Evolutionary conservation across 176 grass and related monocot species (phyloP).

Genomic region (Hsuehochloa calcarea): DNA sequence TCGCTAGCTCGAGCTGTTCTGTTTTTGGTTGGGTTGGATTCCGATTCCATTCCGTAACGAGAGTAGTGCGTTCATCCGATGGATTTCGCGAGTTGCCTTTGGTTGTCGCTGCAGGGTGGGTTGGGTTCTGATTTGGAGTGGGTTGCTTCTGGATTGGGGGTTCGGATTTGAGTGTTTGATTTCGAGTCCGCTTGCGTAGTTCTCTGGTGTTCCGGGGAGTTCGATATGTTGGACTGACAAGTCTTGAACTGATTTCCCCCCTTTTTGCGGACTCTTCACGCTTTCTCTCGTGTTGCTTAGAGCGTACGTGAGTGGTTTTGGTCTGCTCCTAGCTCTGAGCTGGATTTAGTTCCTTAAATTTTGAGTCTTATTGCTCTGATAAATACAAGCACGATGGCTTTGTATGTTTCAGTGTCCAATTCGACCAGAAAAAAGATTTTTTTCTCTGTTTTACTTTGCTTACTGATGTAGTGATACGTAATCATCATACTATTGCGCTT

Average conservation of each 20-base stretch:
- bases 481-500: not conserved
- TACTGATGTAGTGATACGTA: not conserved
- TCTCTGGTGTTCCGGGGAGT: not conserved
- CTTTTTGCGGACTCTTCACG: slow-evolving; percentile 39
- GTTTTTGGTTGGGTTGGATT: not conserved
- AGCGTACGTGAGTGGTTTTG: slow-evolving; percentile 15
- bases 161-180: not conserved
- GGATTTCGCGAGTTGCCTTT: not conserved
- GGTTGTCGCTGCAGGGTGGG: not conserved
- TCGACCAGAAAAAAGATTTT: not conserved
- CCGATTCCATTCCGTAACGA: not conserved
- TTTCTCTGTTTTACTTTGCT: not conserved
- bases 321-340: not conserved
- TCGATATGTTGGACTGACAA: not conserved
- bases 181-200: not conserved
- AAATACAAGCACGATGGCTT: not conserved
- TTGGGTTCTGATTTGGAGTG: not conserved
- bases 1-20: not conserved
- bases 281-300: slow-evolving; percentile 35
- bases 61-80: not conserved
- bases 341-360: slow-evolving; percentile 10
- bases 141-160: not conserved
- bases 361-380: not conserved
- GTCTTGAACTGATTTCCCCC: slow-evolving; percentile 10
- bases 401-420: not conserved